Evolutionary conservation across 148 eudicot species (phyloP).

Genomic region (Camellia sinensis): DNA sequence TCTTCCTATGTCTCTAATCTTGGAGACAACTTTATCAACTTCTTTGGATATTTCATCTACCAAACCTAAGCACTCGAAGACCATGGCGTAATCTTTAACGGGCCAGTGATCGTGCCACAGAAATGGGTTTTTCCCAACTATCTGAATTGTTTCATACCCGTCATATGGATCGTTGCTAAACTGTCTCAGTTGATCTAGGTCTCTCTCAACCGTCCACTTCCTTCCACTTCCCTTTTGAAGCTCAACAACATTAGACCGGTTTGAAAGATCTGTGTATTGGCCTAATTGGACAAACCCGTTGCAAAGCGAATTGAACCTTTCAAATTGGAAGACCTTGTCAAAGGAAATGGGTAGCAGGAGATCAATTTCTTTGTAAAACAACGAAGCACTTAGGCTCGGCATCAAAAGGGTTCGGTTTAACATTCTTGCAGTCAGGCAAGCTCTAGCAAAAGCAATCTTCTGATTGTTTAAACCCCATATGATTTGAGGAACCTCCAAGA

Average conservation of each 20-base stretch:
- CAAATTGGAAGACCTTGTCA: conserved; percentile 70
- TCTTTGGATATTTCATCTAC: conserved; percentile 67
- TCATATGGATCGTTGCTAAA: conserved; percentile 47
- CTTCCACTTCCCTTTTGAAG: conserved; percentile 88
- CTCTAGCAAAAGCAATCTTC: conserved; percentile 91
- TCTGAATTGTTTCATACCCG: conserved; percentile 46
- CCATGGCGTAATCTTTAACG: conserved; percentile 69
- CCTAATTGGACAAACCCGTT: conserved; percentile 74
- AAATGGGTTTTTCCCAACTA: conserved; percentile 87
- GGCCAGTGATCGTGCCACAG: conserved; percentile 99
- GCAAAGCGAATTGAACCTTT: conserved; percentile 68
- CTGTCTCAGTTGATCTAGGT: conserved; percentile 66
- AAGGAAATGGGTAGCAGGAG: conserved; percentile 64
- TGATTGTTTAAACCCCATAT: conserved; percentile 98
- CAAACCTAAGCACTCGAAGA: conserved; percentile 78
- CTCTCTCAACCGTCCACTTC: conserved; percentile 79
- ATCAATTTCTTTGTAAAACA: conserved; percentile 91
- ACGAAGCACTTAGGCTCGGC: conserved; percentile 91
- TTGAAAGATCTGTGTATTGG: conserved; percentile 49
- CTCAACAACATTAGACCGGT: conserved; percentile 45
- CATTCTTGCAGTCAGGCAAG: conserved; percentile 83
- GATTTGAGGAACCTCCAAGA: conserved; percentile 89
- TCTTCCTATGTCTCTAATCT: conserved; percentile 54
- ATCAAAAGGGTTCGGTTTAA: conserved; percentile 76
- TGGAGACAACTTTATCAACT: conserved; percentile 74